Base-by-base conservation (phyloP, 2,329 filamentous ascomycete species). In the Colletotrichum neosansevieriae region DNA sequence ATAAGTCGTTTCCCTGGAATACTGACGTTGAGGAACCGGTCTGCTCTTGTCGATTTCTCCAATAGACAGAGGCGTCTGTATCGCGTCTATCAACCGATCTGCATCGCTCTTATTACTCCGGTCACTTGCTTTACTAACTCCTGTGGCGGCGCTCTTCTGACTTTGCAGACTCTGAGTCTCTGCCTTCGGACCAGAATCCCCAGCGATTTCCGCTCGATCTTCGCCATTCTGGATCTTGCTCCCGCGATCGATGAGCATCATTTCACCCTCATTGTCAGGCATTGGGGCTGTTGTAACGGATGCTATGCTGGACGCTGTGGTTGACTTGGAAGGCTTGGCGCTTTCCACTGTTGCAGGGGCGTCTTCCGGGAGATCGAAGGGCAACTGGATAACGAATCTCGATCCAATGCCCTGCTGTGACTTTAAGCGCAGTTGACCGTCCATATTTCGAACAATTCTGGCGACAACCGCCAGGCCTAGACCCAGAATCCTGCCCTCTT, bases 391-490 rank as follows among this genome's bases (percentile, higher is more conserved):
- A 19, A 94, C 89, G 71, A 97, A 97, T 59, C 92, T 86, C 17
- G 94, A 94, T 0, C 94, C 94, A 73, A 91, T 92, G 2, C 92
- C 92, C 75, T 92, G 87, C 74, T 96, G 93, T 0, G 94, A 97
- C 74, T 94, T 95, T 1, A 97, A 81, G 2, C 93, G 89, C 34
- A 97, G 79, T 74, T 97, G 94, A 0, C 94, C 94, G 67, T 95
- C 91, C 92, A 97, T 96, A 74, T 94, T 97, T n/a, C 90, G 88
- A 36, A 97, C 85, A 40, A 94, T 93, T 42, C 94, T 88, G 15
- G 93, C 92, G n/a, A 97, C 94, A 12, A 97, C 85, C 0, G 94
- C 94, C n/a, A 97, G 84, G 0, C 94, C 94, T 10, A 97, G 85
- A 0, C 94, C 94, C 1, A 97, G 79, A 0, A 89, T 89, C 56